These are phyloP conservation scores for Straminergon stramineum DNA, from an alignment of 225 moss, liverwort and hornwort species.

Conservation along the genomic window DNA sequence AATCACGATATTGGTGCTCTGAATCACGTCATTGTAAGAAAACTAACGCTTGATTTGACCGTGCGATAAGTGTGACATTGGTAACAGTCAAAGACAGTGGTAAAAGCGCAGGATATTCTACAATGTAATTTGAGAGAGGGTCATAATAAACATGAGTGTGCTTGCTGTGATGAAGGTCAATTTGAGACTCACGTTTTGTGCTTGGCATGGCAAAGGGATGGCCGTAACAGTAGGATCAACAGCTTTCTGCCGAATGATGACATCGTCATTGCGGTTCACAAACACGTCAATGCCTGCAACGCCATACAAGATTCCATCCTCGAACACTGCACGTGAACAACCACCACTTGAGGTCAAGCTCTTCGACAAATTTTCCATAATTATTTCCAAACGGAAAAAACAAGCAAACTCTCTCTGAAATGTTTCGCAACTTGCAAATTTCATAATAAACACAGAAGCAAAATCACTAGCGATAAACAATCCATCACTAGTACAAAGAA, in stretches of 20 bases:
- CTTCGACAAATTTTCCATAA: neutral
- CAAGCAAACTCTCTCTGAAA: neutral
- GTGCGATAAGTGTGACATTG: neutral
- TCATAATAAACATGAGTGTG: neutral
- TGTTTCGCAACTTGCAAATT: neutral
- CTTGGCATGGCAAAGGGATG: neutral
- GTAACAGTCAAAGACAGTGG: neutral
- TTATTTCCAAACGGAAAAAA: neutral
- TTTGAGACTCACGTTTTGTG: neutral
- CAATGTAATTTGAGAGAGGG: too few relatives aligned
- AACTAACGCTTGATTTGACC: neutral
- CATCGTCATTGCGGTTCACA: conserved; percentile 6
- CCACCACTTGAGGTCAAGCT: neutral
- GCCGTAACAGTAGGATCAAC: conserved; percentile 3
- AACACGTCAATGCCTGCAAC: conserved; percentile 44
- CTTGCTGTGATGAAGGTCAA: neutral
- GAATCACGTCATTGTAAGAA: too few relatives aligned
- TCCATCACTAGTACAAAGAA: neutral
- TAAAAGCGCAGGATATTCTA: neutral
- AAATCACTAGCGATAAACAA: neutral
- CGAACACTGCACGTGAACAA: conserved; percentile 14
- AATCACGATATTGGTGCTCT: neutral
- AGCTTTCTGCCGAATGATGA: conserved; percentile 5
- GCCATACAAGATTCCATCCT: conserved; percentile 20
- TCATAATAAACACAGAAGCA: neutral